Evolutionary conservation across 225 moss, liverwort and hornwort genomes (phyloP).

Genomic region (Bryoerythrophyllum caledonicum): DNA sequence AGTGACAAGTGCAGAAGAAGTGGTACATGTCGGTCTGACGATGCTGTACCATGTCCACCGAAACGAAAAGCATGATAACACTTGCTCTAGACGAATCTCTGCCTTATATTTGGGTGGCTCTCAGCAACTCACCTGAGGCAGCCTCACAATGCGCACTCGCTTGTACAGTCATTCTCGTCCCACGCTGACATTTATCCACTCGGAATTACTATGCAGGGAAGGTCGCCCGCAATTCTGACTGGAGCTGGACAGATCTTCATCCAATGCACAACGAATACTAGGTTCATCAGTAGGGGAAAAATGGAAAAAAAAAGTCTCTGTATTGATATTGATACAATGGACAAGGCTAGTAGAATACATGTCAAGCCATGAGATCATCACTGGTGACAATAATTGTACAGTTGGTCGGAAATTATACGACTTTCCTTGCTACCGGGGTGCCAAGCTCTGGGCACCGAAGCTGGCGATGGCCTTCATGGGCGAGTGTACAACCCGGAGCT

Average conservation of each 20-base stretch:
- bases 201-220: no score
- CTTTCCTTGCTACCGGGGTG: constrained; percentile 52
- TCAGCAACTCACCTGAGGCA: constrained; percentile 21
- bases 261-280: neutral
- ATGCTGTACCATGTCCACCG: no score
- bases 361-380: constrained; percentile 20
- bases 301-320: neutral
- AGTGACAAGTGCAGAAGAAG: neutral
- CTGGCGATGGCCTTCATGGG: constrained; percentile 58
- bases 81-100: neutral
- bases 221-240: no score
- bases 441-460: constrained; percentile 40
- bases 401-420: no score
- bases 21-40: neutral
- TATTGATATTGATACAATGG: constrained; percentile 19
- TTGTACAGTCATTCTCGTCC: no score
- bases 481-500: constrained; percentile 68
- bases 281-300: neutral
- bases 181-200: no score
- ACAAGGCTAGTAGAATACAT: constrained; percentile 30
- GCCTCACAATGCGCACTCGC: no score
- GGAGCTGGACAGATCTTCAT: neutral
- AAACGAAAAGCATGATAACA: neutral
- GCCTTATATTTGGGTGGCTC: constrained; percentile 27
- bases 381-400: constrained; percentile 18